Conservation (phyloP, 768 basidiomycete species). For the Arthromyces matolae region DNA sequence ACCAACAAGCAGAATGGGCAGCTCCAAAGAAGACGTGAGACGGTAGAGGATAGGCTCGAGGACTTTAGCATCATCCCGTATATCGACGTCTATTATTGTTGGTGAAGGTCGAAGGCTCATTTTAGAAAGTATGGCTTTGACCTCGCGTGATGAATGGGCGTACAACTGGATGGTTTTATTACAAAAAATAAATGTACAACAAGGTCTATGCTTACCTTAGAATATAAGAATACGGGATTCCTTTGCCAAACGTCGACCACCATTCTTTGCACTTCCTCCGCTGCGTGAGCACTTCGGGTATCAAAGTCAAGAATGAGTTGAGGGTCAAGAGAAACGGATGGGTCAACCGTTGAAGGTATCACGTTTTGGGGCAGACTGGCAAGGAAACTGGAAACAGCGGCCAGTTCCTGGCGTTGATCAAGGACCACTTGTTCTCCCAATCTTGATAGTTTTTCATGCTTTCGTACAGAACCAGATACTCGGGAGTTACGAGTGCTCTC, state of each 20-base stretch:
- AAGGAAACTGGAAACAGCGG: slow-evolving; percentile 70
- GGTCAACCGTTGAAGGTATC: slow-evolving; percentile 64
- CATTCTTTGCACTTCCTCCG: slow-evolving; percentile 55
- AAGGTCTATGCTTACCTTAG: slow-evolving; percentile 45
- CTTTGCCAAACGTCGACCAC: slow-evolving; percentile 66
- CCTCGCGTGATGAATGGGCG: slow-evolving; percentile 62
- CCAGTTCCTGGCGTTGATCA: slow-evolving; percentile 59
- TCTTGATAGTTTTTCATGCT: slow-evolving; percentile 18
- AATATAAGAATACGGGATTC: slow-evolving; percentile 73
- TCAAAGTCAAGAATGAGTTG: slow-evolving; percentile 83
- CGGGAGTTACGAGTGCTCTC: slow-evolving; percentile 36
- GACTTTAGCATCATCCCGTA: slow-evolving; percentile 66
- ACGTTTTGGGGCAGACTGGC: slow-evolving; percentile 72
- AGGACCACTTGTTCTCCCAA: slow-evolving; percentile 43
- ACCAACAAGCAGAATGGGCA: slow-evolving; percentile 69
- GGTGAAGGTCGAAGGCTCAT: slow-evolving; percentile 61
- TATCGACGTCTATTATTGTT: slow-evolving; percentile 67
- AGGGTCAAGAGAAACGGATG: slow-evolving; percentile 65
- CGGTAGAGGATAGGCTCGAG: slow-evolving; percentile 60
- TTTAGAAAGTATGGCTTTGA: slow-evolving; percentile 53
- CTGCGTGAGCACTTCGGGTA: slow-evolving; percentile 58
- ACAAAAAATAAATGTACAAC: slow-evolving; percentile 2
- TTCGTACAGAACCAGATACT: slow-evolving; percentile 17
- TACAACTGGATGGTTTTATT: slow-evolving; percentile 40
- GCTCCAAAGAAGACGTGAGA: slow-evolving; percentile 47